Base-by-base conservation (phyloP, 2,329 filamentous ascomycete species). In the Exophiala aquamarina region DNA sequence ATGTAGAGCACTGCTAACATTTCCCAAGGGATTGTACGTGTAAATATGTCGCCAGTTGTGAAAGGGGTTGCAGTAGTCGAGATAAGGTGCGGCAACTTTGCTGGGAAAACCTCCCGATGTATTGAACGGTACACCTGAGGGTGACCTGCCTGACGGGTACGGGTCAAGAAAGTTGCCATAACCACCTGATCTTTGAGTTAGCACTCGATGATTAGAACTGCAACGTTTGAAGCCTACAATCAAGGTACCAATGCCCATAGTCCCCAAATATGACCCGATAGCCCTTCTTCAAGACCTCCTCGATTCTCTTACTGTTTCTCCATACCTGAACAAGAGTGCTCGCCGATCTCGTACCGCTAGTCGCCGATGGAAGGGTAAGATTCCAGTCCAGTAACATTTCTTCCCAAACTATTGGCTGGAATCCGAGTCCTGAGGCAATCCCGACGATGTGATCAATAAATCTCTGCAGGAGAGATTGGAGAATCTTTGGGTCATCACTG, bases 41-140 rank as follows among this genome's bases (percentile, higher is more conserved):
- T 95, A 95, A 49, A 92, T 77, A 20, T 88, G 73, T 5, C 82
- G 79, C 90, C 90, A 95, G 70, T 80, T 87, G 72, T 95, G 89
- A 62, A 76, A 75, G 1, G 90, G 90, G 0, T 73, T 72, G 70
- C 89, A 95, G 78, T 90, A 95, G 71, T 94, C 89, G 49, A 73
- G 69, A 71, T 87, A 95, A 0, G 88, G 88, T 14, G 46, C 39
- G n/a, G 46, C 41, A 15, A 61, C 26, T 15, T 31, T 42, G 38
- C 49, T 59, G 11, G 55, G 29, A 18, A 39, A 32, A 5, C 57
- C 53, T 13, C 55, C 55, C 8, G 45, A 48, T 11, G 43, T 59
- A 42, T 53, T 56, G 46, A 47, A 54, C 1, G 55, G 57, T n/a
- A 59, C 46, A 23, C 56, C 56, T 23, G 41, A 50, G 7, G 55